Conservation (phyloP, 495 filamentous ascomycete genomes). For the Aspergillus mulundensis region DNA sequence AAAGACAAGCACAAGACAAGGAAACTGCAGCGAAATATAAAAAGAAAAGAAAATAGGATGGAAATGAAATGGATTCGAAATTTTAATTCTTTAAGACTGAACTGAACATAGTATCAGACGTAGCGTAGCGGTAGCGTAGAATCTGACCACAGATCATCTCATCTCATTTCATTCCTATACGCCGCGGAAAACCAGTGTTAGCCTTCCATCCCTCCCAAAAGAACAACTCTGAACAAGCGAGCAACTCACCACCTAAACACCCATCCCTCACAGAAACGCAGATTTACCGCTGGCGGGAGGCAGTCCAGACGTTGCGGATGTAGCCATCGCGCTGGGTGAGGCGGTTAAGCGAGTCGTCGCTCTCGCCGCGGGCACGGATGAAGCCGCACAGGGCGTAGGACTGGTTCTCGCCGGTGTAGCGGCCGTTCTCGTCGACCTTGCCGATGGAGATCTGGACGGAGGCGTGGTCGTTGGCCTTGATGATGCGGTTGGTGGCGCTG, state of each 20-base stretch:
- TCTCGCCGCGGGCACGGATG: slow-evolving; percentile 95
- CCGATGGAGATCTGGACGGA: slow-evolving; percentile 86
- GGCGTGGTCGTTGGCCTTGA: slow-evolving; percentile 98
- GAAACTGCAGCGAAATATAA: not conserved
- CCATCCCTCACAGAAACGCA: not conserved
- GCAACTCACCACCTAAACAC: slow-evolving; percentile 27
- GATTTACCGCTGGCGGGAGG: slow-evolving; percentile 62
- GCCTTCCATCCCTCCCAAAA: not conserved
- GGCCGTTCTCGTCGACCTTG: slow-evolving; percentile 93
- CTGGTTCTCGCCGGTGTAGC: slow-evolving; percentile 95
- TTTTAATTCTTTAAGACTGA: slow-evolving; percentile 11
- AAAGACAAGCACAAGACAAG: slow-evolving; percentile 4
- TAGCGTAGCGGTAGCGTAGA: not conserved
- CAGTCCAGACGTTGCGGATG: slow-evolving; percentile 93
- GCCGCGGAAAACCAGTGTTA: not conserved
- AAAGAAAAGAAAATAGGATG: not conserved
- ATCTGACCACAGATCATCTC: slow-evolving; percentile 1
- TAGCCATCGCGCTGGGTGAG: slow-evolving; percentile 93
- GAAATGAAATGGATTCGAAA: slow-evolving; percentile 14
- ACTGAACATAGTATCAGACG: slow-evolving; percentile 10
- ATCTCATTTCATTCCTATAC: slow-evolving; percentile 15
- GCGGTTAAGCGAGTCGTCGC: slow-evolving; percentile 93
- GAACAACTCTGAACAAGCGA: not conserved
- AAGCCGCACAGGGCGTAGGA: slow-evolving; percentile 97
- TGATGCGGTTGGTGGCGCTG: slow-evolving; percentile 93